Percentiles rank a stretch among this genome's conserved stretches.
These are phyloP conservation scores for Xylaria sp. DNA, from an alignment of 2,329 filamentous ascomycete genomes.

Conservation along the genomic window DNA sequence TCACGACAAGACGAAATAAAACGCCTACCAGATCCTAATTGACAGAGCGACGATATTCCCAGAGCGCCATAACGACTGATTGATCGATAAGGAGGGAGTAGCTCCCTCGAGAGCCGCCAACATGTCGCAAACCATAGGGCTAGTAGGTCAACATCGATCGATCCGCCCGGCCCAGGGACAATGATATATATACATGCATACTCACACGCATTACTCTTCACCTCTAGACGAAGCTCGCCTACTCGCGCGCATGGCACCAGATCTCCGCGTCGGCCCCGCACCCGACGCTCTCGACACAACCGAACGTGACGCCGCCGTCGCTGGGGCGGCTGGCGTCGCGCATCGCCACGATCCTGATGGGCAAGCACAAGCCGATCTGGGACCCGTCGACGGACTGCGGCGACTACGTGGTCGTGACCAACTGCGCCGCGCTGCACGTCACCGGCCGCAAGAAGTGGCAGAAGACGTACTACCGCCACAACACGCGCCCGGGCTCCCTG, in stretches of 20 bases:
- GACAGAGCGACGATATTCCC: not conserved
- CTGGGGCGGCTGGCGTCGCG: constrained; percentile 89
- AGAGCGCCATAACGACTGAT: not conserved
- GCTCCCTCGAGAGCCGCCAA: constrained; percentile 50
- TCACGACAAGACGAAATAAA: constrained; percentile 14
- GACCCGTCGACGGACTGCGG: constrained; percentile 98
- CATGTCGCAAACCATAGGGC: constrained; percentile 84
- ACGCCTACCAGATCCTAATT: constrained; percentile 13
- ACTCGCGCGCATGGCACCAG: constrained; percentile 95
- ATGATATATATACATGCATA: not conserved
- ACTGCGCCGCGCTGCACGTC: constrained; percentile 85
- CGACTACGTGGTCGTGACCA: constrained; percentile 96
- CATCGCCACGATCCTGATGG: constrained; percentile 91
- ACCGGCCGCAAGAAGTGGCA: constrained; percentile 94
- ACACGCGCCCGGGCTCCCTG: constrained; percentile 86
- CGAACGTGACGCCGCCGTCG: constrained; percentile 73
- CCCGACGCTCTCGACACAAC: constrained; percentile 68
- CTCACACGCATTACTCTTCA: constrained; percentile 13
- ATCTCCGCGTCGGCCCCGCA: constrained; percentile 77
- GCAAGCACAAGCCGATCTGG: constrained; percentile 98
- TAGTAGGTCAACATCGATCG: constrained; percentile 62
- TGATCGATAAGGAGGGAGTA: constrained; percentile 47
- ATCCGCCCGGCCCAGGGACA: constrained; percentile 5
- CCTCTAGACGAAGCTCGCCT: constrained; percentile 88
- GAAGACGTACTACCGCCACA: constrained; percentile 97